These are phyloP conservation scores for Cymodocea nodosa DNA, from an alignment of 116 monocot species.

Conservation along the genomic window DNA sequence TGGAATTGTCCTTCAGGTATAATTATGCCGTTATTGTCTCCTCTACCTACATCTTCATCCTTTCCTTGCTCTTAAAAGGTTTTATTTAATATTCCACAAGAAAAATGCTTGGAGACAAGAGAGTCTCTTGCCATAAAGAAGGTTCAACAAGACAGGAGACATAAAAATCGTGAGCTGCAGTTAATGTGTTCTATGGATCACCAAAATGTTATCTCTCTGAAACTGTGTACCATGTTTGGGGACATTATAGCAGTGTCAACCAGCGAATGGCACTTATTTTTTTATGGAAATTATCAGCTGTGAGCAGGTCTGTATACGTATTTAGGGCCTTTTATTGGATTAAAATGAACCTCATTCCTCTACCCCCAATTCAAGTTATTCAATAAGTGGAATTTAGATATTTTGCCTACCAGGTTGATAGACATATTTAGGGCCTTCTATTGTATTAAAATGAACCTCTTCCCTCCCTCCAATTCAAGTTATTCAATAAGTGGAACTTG, in stretches of 20 bases:
- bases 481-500: too few relatives aligned
- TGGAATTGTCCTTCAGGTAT: slow-evolving; percentile 21
- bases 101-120: slow-evolving; percentile 27
- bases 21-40: not conserved
- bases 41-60: not conserved
- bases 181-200: slow-evolving; percentile 25
- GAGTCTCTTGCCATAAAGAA: slow-evolving; percentile 30
- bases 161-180: slow-evolving; percentile 25
- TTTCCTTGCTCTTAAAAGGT: not conserved
- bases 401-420: too few relatives aligned
- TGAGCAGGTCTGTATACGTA: too few relatives aligned
- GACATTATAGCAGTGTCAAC: slow-evolving; percentile 13
- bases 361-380: too few relatives aligned
- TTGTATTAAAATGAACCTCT: too few relatives aligned
- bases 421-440: too few relatives aligned
- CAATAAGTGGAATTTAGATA: too few relatives aligned
- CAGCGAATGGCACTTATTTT: slow-evolving; percentile 25
- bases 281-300: too few relatives aligned
- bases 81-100: slow-evolving; percentile 1
- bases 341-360: too few relatives aligned
- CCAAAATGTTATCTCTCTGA: slow-evolving; percentile 17
- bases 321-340: too few relatives aligned
- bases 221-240: slow-evolving; percentile 11
- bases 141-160: slow-evolving; percentile 19
- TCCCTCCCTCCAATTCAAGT: too few relatives aligned